Evolutionary conservation across 2,329 filamentous ascomycete genomes (phyloP).

Genomic region (Ilyonectria sp.): DNA sequence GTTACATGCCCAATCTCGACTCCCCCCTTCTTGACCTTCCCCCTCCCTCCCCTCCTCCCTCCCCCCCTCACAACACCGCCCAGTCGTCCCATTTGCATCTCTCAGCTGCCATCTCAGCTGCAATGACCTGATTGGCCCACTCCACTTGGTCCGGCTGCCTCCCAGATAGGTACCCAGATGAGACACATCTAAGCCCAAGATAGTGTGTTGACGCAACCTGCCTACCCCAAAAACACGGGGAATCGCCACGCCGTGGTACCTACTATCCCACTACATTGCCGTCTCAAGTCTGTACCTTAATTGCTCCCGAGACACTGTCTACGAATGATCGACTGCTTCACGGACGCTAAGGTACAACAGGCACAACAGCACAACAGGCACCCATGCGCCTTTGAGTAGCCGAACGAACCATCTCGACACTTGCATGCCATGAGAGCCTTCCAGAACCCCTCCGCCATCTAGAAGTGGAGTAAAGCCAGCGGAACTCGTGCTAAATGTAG

Average conservation of each 20-base stretch:
- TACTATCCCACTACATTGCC: background rate
- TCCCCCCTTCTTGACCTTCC: too few relatives aligned
- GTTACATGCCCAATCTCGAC: slow-evolving; percentile 21
- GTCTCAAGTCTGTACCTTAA: slow-evolving; percentile 1
- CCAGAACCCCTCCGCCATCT: background rate
- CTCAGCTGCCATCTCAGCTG: background rate
- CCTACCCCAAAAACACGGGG: background rate
- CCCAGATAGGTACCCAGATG: background rate
- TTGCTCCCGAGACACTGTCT: background rate
- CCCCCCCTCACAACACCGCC: background rate
- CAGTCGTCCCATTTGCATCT: background rate
- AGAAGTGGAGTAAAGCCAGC: background rate
- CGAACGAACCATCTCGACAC: slow-evolving; percentile 2
- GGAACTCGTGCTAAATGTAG: background rate
- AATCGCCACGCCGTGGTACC: background rate
- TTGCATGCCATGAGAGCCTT: background rate
- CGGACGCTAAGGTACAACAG: slow-evolving; percentile 1
- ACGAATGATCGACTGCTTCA: background rate
- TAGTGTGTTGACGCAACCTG: background rate
- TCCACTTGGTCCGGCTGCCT: background rate
- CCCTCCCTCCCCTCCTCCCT: too few relatives aligned
- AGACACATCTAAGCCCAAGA: slow-evolving; percentile 3
- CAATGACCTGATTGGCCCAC: background rate
- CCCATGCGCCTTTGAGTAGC: background rate
- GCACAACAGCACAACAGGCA: slow-evolving; percentile 3